Percentiles rank a stretch among this genome's conserved stretches.
Conservation (phyloP, 2,329 filamentous ascomycete species). For the Madurella mycetomatis region DNA sequence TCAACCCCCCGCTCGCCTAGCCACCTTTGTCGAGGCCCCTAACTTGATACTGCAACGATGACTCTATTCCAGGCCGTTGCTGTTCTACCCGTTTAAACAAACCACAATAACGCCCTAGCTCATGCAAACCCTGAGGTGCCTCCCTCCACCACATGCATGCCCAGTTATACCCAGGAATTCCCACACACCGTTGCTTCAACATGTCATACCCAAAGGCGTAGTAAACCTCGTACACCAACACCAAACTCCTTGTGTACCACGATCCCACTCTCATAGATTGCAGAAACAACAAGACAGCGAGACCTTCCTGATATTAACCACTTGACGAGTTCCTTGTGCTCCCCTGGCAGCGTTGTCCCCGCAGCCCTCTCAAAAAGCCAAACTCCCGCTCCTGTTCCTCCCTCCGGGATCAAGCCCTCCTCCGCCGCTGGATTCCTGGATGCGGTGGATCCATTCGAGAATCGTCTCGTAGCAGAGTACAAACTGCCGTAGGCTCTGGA, state of each 20-base stretch:
- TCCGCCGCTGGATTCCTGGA: conserved; percentile 35
- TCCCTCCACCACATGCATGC: background rate
- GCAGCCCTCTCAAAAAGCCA: conserved; percentile 24
- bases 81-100: background rate
- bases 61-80: too few relatives aligned
- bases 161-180: background rate
- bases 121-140: background rate
- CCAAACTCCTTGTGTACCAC: background rate
- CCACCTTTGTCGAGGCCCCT: too few relatives aligned
- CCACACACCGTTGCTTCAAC: too few relatives aligned
- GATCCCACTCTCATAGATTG: too few relatives aligned
- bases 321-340: too few relatives aligned
- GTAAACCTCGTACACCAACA: background rate
- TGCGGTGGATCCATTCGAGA: conserved; percentile 71
- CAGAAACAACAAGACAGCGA: too few relatives aligned
- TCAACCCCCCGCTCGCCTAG: too few relatives aligned
- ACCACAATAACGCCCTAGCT: background rate
- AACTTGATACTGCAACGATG: too few relatives aligned
- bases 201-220: too few relatives aligned
- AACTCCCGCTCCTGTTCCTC: conserved; percentile 33
- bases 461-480: conserved; percentile 96
- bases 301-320: too few relatives aligned
- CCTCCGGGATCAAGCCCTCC: conserved; percentile 9
- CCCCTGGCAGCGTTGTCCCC: too few relatives aligned
- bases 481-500: conserved; percentile 88